Evolutionary conservation across 805 yeast species (phyloP), one percentile per base, ranked within the genome.

Genomic region (Scheffersomyces ergatensis): DNA sequence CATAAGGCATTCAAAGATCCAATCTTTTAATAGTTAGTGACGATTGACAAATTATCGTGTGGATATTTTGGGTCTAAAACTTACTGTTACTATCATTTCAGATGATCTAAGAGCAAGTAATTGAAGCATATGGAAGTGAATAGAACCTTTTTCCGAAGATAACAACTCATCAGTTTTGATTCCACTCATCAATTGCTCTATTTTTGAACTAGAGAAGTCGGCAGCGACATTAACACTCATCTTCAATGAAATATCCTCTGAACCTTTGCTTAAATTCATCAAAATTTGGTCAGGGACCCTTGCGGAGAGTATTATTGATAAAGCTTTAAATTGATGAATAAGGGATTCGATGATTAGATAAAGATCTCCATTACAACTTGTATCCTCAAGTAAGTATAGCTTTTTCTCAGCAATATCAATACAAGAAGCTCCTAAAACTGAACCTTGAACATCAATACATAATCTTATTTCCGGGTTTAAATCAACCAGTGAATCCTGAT

Each of bases 1-100:
- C 37, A 38, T 4, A 34, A 27, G 5, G 39, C 30, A 29, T 34
- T 32, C 2, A 42, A 14, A 5, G 42, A 31, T n/a, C 45, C 45
- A 15, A 33, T 29, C 36, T 34, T 19, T 5, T 33, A 19, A 13
- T 9, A 19, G 26, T 19, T 33, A 33, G 15, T 19, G 12, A 16
- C 9, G 25, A 7, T 11, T n/a, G n/a, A n/a, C n/a, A n/a, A n/a
- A n/a, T n/a, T n/a, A n/a, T 23, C 25, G 11, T 23, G 25, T 23
- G 25, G 6, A 7, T 23, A 23, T 23, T 23, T 23, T n/a, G n/a
- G n/a, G n/a, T n/a, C n/a, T 25, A 25, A 11, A 7, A 25, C 29
- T 25, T 25, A 25, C 29, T 11, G 29, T 25, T 11, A 25, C 14
- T 25, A 13, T 13, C 8, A 25, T 25, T 11, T 25, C 29, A 7